A percentile compares a stretch with the other conserved stretches of the same genome.
Evolutionary conservation across 2,329 filamentous ascomycete genomes (phyloP).

Genomic region (Eutypa lata): DNA sequence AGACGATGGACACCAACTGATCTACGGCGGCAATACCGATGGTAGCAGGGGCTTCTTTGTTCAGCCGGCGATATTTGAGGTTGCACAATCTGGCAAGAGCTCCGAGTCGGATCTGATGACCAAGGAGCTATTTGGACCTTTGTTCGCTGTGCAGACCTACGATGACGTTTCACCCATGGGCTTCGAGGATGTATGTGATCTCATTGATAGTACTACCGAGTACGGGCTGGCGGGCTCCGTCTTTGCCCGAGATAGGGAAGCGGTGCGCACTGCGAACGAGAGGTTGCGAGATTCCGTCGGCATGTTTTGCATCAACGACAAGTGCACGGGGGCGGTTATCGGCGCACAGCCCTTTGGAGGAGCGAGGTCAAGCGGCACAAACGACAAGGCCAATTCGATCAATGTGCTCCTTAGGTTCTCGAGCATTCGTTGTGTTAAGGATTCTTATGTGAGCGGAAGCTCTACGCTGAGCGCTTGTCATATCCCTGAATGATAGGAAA

Average conservation of each 20-base stretch:
- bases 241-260: not conserved
- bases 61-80: not conserved
- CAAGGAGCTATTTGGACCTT: not conserved
- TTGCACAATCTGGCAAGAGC: not conserved
- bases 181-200: not conserved
- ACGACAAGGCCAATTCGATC: not conserved
- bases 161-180: not conserved
- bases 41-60: not conserved
- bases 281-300: not conserved
- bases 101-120: not conserved
- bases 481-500: not conserved
- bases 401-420: not conserved
- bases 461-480: not conserved
- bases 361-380: not conserved
- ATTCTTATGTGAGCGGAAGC: not conserved
- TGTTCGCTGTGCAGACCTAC: not conserved
- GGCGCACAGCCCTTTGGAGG: not conserved
- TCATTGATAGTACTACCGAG: not conserved
- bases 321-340: not conserved
- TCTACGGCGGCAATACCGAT: not conserved
- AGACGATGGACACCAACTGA: not conserved
- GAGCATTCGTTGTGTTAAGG: not conserved
- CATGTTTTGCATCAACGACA: not conserved
- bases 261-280: not conserved
- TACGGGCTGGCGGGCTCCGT: not conserved